Percentiles rank a stretch among this genome's conserved stretches.
Evolutionary conservation across 257 asterid species (phyloP).

Genomic region (Rubia yunnanensis): DNA sequence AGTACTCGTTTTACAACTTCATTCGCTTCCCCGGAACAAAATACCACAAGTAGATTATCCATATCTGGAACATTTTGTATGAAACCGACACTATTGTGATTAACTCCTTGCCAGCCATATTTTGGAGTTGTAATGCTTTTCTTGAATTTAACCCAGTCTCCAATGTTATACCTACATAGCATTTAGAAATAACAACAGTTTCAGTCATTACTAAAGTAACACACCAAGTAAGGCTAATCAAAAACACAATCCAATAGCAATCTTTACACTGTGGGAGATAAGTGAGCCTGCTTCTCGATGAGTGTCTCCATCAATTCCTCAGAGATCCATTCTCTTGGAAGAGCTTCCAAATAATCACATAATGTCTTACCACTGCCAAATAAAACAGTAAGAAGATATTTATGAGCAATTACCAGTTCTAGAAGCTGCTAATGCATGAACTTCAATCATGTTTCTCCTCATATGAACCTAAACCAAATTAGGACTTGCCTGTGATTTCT

Average conservation of each 20-base stretch:
- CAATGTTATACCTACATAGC: slow-evolving; percentile 59
- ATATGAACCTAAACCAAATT: slow-evolving; percentile 14
- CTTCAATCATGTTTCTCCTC: slow-evolving; percentile 3
- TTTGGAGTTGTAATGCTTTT: slow-evolving; percentile 61
- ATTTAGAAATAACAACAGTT: slow-evolving; percentile 7
- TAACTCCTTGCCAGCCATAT: slow-evolving; percentile 94
- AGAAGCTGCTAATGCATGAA: neutral
- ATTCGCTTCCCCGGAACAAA: slow-evolving; percentile 79
- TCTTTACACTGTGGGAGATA: slow-evolving; percentile 79
- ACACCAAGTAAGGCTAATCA: neutral
- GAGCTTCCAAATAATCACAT: slow-evolving; percentile 82
- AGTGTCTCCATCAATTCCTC: slow-evolving; percentile 90
- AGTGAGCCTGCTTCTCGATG: slow-evolving; percentile 51
- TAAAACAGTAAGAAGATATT: slow-evolving; percentile 3
- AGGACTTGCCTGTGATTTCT: slow-evolving; percentile 89
- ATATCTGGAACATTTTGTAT: slow-evolving; percentile 78
- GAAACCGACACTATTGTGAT: slow-evolving; percentile 85
- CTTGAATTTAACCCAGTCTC: slow-evolving; percentile 96
- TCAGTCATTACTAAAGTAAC: neutral
- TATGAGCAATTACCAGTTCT: neutral
- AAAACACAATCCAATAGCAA: slow-evolving; percentile 7
- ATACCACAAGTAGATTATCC: slow-evolving; percentile 69
- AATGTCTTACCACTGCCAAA: slow-evolving; percentile 78
- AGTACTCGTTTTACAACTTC: slow-evolving; percentile 37
- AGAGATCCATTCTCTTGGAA: slow-evolving; percentile 98